phyloP scores from a whole-genome alignment of 2,329 filamentous ascomycete genomes.

The Moelleriella libera region DNA sequence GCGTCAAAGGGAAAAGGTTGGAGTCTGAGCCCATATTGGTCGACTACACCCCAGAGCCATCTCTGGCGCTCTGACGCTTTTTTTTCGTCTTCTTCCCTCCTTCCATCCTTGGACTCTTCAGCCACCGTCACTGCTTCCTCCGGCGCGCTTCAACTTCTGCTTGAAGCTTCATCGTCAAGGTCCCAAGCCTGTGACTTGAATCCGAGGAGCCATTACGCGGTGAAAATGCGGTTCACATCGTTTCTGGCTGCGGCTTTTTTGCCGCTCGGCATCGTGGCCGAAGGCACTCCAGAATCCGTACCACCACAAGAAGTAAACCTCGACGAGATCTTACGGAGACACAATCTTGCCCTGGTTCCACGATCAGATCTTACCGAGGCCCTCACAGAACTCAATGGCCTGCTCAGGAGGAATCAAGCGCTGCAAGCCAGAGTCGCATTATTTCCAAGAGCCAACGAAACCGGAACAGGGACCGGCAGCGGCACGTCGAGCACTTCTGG shows the following conservation, averaged over 20 bases:
- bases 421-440: conserved; percentile 2
- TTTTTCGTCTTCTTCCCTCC: background rate
- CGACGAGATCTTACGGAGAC: conserved; percentile 25
- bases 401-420: conserved; percentile 18
- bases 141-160: background rate
- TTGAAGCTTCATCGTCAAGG: background rate
- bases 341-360: conserved; percentile 28
- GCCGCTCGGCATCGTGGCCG: conserved; percentile 18
- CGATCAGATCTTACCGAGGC: conserved; percentile 30
- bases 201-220: background rate
- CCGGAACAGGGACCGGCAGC: background rate
- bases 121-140: background rate
- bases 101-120: background rate
- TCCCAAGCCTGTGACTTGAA: background rate
- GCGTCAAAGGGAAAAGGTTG: background rate
- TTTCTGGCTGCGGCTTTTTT: conserved; percentile 18
- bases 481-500: conserved; percentile 1
- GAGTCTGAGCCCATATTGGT: conserved; percentile 2
- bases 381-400: conserved; percentile 24
- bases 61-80: background rate
- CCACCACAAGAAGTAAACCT: conserved; percentile 21
- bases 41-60: background rate
- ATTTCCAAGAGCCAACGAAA: conserved; percentile 1
- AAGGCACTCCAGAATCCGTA: conserved; percentile 6
- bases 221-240: conserved; percentile 21